Percentiles rank a stretch among this genome's conserved stretches.
Conservation (phyloP, 768 basidiomycete species). For the Galerina sulciceps region DNA sequence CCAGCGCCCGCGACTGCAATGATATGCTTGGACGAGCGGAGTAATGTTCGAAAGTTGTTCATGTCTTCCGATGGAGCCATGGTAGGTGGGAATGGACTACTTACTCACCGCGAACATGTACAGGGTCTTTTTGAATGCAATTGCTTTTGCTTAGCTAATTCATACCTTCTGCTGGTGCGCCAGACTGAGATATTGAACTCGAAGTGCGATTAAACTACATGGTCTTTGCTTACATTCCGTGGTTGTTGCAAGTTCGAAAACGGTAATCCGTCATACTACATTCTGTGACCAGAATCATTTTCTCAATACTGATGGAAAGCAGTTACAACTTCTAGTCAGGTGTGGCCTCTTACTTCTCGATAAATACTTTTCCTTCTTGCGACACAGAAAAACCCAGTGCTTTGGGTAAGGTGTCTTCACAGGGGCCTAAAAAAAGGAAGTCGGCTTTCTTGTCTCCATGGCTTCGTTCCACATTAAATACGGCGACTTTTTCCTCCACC, state of each 20-base stretch:
- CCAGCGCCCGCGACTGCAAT: slow-evolving; percentile 57
- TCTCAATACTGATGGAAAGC: too few relatives aligned
- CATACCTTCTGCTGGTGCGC: too few relatives aligned
- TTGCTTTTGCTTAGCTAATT: slow-evolving; percentile 17
- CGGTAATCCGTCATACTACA: too few relatives aligned
- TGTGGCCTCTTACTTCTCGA: neutral
- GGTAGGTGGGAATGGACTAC: neutral
- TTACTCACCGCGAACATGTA: neutral
- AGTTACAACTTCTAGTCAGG: neutral
- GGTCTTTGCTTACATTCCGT: too few relatives aligned
- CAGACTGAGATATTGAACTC: too few relatives aligned
- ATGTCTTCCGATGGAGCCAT: slow-evolving; percentile 33
- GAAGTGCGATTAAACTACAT: too few relatives aligned
- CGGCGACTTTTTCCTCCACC: slow-evolving; percentile 43
- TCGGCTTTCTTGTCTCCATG: slow-evolving; percentile 45
- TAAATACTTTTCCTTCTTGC: slow-evolving; percentile 14
- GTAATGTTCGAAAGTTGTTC: slow-evolving; percentile 31
- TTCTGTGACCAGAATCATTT: too few relatives aligned
- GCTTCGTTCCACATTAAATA: slow-evolving; percentile 41
- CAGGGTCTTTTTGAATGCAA: too few relatives aligned
- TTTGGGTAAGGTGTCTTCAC: slow-evolving; percentile 47
- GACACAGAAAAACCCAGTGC: slow-evolving; percentile 36
- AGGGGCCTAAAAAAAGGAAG: slow-evolving; percentile 55
- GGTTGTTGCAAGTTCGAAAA: too few relatives aligned
- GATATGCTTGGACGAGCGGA: slow-evolving; percentile 35